Percentiles rank a stretch among this genome's conserved stretches.
phyloP scores from a whole-genome alignment of 2,329 filamentous ascomycete species.

The Eurotiales sp. region DNA sequence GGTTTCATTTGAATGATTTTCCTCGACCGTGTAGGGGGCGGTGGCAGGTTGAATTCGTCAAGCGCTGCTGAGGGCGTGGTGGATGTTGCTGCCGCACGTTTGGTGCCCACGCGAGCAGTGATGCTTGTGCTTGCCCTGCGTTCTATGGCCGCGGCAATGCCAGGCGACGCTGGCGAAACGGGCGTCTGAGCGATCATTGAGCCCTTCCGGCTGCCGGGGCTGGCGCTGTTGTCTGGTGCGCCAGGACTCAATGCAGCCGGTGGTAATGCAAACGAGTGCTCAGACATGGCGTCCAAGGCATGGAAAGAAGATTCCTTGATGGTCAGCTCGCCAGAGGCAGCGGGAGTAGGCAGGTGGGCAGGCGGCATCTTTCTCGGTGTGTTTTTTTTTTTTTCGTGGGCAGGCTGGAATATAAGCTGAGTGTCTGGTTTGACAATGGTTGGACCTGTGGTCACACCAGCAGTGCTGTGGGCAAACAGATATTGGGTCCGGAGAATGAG shows the following conservation, averaged over 20 bases:
- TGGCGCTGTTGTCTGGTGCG: slow-evolving; percentile 13
- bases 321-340: slow-evolving; percentile 37
- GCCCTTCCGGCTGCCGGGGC: slow-evolving; percentile 20
- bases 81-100: slow-evolving; percentile 24
- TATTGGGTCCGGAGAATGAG: background rate
- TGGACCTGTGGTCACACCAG: background rate
- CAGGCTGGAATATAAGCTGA: too few relatives aligned
- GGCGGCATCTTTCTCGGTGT: slow-evolving; percentile 9
- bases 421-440: background rate
- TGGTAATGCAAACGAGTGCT: slow-evolving; percentile 31
- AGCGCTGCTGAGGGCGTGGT: slow-evolving; percentile 22
- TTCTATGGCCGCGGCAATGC: slow-evolving; percentile 19
- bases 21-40: slow-evolving; percentile 83
- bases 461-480: background rate
- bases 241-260: slow-evolving; percentile 32
- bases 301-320: slow-evolving; percentile 31
- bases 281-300: slow-evolving; percentile 24
- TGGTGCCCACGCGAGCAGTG: slow-evolving; percentile 31
- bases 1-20: slow-evolving; percentile 99
- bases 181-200: slow-evolving; percentile 26
- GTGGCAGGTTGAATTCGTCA: slow-evolving; percentile 71
- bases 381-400: background rate
- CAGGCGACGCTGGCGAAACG: slow-evolving; percentile 33
- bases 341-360: slow-evolving; percentile 20
- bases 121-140: slow-evolving; percentile 22